Conservation (phyloP, 345 rosid genomes). For the Ceriops tagal region DNA sequence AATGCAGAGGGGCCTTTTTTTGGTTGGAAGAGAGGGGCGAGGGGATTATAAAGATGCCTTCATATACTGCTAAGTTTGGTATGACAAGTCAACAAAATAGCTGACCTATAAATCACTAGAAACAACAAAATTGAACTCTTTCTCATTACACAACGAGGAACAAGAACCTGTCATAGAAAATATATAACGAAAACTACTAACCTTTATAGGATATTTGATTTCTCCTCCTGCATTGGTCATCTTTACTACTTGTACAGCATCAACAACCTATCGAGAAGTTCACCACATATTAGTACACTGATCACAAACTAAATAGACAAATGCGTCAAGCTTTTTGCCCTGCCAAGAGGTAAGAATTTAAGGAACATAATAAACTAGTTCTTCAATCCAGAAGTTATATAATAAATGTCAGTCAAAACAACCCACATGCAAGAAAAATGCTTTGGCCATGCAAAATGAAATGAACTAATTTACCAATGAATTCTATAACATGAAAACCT, state of each 20-base stretch:
- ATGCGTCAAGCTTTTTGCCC: no score
- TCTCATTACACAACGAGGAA: not conserved
- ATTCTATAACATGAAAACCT: not conserved
- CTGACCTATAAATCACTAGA: not conserved
- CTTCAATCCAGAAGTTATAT: not conserved
- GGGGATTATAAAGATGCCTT: no score
- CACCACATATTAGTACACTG: not conserved
- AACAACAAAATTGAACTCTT: not conserved
- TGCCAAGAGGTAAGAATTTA: no score
- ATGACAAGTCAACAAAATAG: no score
- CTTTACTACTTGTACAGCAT: conserved; percentile 78
- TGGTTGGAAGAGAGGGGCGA: no score
- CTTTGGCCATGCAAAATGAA: no score
- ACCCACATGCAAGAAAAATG: not conserved
- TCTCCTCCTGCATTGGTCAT: conserved; percentile 91
- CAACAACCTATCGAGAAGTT: conserved; percentile 58
- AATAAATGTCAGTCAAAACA: not conserved
- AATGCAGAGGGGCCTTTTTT: no score
- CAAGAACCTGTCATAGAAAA: not conserved
- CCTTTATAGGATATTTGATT: conserved; percentile 92
- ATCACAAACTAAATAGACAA: no score
- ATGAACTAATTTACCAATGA: no score
- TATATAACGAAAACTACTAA: conserved; percentile 20
- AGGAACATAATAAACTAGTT: no score
- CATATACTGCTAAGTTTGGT: no score